Percentiles rank a stretch among this genome's conserved stretches.
Evolutionary conservation across 805 yeast genomes (phyloP).

Genomic region (Zygoascus flipseniorum): DNA sequence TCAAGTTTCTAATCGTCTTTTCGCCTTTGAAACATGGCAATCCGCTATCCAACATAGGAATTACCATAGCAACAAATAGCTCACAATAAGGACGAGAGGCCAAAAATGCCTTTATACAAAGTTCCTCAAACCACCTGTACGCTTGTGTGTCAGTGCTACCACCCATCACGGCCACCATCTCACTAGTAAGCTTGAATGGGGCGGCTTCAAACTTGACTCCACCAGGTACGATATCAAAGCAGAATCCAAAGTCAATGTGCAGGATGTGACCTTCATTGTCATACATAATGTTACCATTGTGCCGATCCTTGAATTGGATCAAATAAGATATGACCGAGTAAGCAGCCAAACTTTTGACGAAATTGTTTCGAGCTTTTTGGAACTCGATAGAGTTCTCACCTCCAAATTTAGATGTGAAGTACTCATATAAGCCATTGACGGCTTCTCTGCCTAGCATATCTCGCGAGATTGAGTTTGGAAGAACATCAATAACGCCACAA

Average conservation of each 20-base stretch:
- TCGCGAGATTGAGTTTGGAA: constrained; percentile 90
- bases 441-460: constrained; percentile 99
- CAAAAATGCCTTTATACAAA: constrained; percentile 86
- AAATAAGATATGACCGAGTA: constrained; percentile 86
- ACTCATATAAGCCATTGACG: constrained; percentile 91
- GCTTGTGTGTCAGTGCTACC: constrained; percentile 80
- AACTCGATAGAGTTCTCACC: constrained; percentile 86
- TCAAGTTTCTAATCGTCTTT: constrained; percentile 69
- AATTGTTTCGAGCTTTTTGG: constrained; percentile 86
- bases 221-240: constrained; percentile 98
- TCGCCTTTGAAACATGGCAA: constrained; percentile 89
- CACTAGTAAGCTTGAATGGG: constrained; percentile 92
- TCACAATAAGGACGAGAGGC: constrained; percentile 85
- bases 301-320: constrained; percentile 90
- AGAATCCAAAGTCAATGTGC: constrained; percentile 97
- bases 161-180: constrained; percentile 96
- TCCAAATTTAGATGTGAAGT: constrained; percentile 85
- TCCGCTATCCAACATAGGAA: constrained; percentile 92
- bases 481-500: constrained; percentile 96
- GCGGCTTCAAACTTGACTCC: constrained; percentile 98
- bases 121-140: constrained; percentile 86
- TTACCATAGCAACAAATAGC: constrained; percentile 72
- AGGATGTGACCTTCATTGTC: constrained; percentile 92
- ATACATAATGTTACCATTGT: constrained; percentile 94
- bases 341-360: constrained; percentile 87